Conservation (phyloP, 176 grass and related monocot species). For the Ensete glaucum region DNA sequence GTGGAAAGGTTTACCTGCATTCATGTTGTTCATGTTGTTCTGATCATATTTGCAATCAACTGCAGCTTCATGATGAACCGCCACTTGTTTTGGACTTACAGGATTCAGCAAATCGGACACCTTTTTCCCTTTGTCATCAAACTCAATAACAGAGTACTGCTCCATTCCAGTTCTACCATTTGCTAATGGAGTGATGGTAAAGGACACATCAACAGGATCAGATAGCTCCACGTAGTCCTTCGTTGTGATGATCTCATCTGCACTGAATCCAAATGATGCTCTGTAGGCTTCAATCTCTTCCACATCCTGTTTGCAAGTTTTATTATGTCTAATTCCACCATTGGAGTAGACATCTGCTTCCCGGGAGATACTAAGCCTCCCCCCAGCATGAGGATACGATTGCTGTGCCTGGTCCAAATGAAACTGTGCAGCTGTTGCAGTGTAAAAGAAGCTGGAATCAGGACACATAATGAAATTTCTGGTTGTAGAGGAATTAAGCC, state of each 20-base stretch:
- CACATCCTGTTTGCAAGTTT: constrained; percentile 58
- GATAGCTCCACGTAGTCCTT: constrained; percentile 63
- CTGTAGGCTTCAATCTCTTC: constrained; percentile 96
- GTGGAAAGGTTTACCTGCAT: background rate
- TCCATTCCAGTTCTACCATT: constrained; percentile 38
- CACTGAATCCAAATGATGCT: constrained; percentile 99
- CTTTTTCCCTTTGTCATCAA: constrained; percentile 31
- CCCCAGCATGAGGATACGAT: constrained; percentile 47
- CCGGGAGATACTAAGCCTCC: constrained; percentile 75
- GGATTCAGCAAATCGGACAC: constrained; percentile 20
- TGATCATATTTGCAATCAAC: background rate
- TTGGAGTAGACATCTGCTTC: constrained; percentile 32
- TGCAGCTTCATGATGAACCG: constrained; percentile 26
- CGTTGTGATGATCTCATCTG: constrained; percentile 74
- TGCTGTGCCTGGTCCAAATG: constrained; percentile 93
- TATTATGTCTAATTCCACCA: constrained; percentile 32
- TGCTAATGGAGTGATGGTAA: constrained; percentile 84
- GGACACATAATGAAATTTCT: constrained; percentile 57
- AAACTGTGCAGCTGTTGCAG: constrained; percentile 68
- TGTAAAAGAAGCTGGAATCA: constrained; percentile 62
- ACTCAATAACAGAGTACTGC: constrained; percentile 28
- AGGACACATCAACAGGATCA: constrained; percentile 68
- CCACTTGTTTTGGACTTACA: constrained; percentile 32
- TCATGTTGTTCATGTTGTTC: background rate
- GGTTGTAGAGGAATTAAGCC: constrained; percentile 47